Base-by-base conservation (phyloP, 352 stramenopile species). In the Globisporangium orthogonon region DNA sequence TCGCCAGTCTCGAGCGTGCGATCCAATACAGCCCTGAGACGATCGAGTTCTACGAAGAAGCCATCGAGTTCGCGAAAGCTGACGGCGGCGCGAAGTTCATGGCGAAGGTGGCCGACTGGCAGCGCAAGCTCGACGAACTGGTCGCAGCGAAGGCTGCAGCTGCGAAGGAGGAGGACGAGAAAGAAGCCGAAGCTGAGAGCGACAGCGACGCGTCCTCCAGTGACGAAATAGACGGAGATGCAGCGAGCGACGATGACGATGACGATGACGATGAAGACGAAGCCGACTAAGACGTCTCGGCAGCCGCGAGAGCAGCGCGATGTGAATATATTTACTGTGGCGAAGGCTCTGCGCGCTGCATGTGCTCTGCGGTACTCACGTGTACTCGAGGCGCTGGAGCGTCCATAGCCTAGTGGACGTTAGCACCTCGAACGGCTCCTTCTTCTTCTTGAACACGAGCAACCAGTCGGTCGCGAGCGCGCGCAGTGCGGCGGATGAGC, bases 41-140 rank as follows among this genome's bases (percentile, higher is more conserved):
- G 29, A 18, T 45, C 14, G 75, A 81, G 40, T 84, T 87, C 51
- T 71, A 78, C 54, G 60, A 79, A 39, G 76, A 88, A 23, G 48
- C 87, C 30, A 61, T 70, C 33, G 63, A 56, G 63, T 76, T 73
- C 43, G 57, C 85, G 44, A 55, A 73, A 40, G 49, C 72, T 23
- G 60, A 2, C 51, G 67, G 17, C 50, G 66, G 15, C 33, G 39
- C 52, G 44, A 46, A 67, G 47, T 49, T 75, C 17, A 59, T 65
- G 18, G n/a, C 30, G 30, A 74, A 76, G 45, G 54, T 56, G 28
- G 18, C 56, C 45, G 41, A 56, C 18, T 50, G 70, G 31, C 47
- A 60, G 43, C 47, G 51, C n/a, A 50, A 41, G 44, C 35, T 54
- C 4, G 48, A 30, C 6, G 14, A 29, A 1, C 40, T 67, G 45